These are phyloP conservation scores for Acanthochlamys bracteata DNA, from an alignment of 106 monocot genomes.

Conservation along the genomic window DNA sequence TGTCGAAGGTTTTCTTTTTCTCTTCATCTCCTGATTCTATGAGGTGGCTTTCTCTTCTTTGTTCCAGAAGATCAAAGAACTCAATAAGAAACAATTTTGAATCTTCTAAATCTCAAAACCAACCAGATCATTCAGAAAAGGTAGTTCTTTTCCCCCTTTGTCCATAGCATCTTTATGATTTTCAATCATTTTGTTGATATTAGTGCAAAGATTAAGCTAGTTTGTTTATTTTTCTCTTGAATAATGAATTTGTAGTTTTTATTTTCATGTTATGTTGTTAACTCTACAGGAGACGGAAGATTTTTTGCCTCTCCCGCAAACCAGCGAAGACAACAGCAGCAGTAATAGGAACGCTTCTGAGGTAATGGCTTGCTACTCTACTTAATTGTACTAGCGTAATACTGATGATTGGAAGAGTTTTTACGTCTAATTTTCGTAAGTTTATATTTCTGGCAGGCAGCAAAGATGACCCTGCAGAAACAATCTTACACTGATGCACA, in stretches of 20 bases:
- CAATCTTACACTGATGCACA: not conserved
- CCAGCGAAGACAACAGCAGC: not conserved
- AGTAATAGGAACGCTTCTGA: not conserved
- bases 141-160: not conserved
- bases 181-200: not conserved
- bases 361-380: not conserved
- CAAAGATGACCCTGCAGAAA: conserved; percentile 3
- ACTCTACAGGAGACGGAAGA: not conserved
- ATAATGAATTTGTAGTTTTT: no score
- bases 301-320: conserved; percentile 3
- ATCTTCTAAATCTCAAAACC: not conserved
- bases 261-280: not conserved
- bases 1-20: no score
- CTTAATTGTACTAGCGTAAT: not conserved
- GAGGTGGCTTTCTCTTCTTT: not conserved
- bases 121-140: conserved; percentile 1
- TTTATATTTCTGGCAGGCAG: conserved; percentile 18
- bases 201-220: not conserved
- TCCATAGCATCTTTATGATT: not conserved
- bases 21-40: no score
- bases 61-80: not conserved
- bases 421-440: not conserved
- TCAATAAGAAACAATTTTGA: not conserved
- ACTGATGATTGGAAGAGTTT: no score
- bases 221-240: conserved; percentile 2